These are phyloP conservation scores for Dillenia turbinata DNA, from an alignment of 164 flowering plant species.

Conservation along the genomic window DNA sequence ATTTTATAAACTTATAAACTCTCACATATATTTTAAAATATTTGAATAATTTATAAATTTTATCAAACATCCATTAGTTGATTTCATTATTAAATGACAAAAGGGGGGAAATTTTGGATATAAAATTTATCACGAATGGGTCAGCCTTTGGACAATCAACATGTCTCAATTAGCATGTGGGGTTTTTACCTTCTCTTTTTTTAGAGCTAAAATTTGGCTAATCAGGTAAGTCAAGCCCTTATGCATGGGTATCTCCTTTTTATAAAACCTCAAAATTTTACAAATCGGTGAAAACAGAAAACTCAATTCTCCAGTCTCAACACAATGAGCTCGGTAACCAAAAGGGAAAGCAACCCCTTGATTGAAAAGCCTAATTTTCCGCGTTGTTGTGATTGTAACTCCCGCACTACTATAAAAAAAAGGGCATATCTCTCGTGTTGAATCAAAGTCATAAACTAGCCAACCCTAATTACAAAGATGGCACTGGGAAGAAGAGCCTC, in stretches of 20 bases:
- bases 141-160: too few relatives aligned
- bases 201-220: not conserved
- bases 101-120: too few relatives aligned
- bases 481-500: slow-evolving; percentile 7
- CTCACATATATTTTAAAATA: too few relatives aligned
- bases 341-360: not conserved
- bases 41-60: too few relatives aligned
- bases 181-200: not conserved
- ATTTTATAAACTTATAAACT: too few relatives aligned
- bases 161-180: too few relatives aligned
- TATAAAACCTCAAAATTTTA: slow-evolving; percentile 8
- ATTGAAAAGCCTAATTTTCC: slow-evolving; percentile 6
- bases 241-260: not conserved
- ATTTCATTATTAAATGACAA: too few relatives aligned
- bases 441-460: not conserved
- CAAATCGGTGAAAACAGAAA: not conserved
- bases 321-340: too few relatives aligned
- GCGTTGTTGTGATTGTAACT: not conserved
- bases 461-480: not conserved
- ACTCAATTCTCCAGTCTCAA: too few relatives aligned
- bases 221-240: not conserved
- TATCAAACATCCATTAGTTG: too few relatives aligned
- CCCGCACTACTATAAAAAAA: not conserved
- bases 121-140: too few relatives aligned
- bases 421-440: not conserved